Evolutionary conservation across 75 land plant genomes (phyloP).

Genomic region (Pseudotsuga menziesii): DNA sequence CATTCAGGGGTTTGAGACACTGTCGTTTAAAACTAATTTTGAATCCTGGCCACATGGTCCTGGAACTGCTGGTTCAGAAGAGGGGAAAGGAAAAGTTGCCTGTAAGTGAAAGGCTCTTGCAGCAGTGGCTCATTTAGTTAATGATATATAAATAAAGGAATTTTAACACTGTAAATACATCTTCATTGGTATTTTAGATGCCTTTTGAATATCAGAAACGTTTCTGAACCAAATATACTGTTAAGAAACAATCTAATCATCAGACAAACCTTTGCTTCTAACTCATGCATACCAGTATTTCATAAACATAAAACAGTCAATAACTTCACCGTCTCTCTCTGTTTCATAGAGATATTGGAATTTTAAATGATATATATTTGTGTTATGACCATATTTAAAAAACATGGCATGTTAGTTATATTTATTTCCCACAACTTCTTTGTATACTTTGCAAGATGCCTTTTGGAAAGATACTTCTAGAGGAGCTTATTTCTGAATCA

Average conservation of each 20-base stretch:
- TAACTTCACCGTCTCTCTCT: neutral
- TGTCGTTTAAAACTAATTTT: conserved; percentile 45
- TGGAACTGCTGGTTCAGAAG: conserved; percentile 33
- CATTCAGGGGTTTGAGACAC: conserved; percentile 69
- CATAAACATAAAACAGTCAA: neutral
- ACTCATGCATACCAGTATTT: no score
- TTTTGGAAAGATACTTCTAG: neutral
- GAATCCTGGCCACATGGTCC: conserved; percentile 39
- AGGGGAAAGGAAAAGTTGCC: conserved; percentile 76
- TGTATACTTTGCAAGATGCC: neutral
- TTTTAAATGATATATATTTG: neutral
- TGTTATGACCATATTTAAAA: neutral
- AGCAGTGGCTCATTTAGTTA: neutral
- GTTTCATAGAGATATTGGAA: neutral
- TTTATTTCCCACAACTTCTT: neutral
- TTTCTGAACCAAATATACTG: neutral
- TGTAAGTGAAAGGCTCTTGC: conserved; percentile 24
- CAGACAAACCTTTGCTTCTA: no score
- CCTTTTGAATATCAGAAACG: neutral
- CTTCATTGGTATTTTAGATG: neutral
- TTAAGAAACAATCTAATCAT: no score
- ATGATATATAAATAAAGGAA: neutral
- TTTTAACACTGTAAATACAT: neutral
- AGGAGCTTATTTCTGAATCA: neutral
- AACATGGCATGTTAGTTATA: neutral